Conservation (phyloP, 140 eudicot species). For the Anethum foeniculum region DNA sequence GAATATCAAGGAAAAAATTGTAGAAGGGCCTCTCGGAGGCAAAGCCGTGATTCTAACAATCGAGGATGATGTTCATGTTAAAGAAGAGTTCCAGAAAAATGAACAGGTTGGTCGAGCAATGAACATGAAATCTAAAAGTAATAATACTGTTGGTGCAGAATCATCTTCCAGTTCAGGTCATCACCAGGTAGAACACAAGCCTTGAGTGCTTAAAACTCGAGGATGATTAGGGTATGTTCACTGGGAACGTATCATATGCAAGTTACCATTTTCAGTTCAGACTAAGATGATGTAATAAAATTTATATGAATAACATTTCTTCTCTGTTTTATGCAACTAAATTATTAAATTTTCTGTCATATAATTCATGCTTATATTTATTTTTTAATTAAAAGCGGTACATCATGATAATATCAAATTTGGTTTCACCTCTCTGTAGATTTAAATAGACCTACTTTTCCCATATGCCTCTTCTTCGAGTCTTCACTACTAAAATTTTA, state of each 20-base stretch:
- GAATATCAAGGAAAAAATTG: constrained; percentile 39
- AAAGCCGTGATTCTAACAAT: constrained; percentile 37
- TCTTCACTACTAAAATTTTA: not conserved
- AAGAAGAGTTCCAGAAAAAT: constrained; percentile 37
- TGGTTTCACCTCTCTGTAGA: not conserved
- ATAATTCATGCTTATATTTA: no score
- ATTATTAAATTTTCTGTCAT: no score
- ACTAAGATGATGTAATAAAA: not conserved
- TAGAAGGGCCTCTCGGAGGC: constrained; percentile 53
- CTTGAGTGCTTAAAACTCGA: not conserved
- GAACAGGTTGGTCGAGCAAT: constrained; percentile 28
- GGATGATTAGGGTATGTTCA: not conserved
- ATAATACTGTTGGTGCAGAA: constrained; percentile 18
- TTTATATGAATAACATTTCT: not conserved
- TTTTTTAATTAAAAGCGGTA: no score
- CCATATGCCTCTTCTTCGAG: not conserved
- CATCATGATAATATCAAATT: not conserved
- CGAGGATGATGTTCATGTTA: constrained; percentile 60
- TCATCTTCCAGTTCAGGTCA: constrained; percentile 35
- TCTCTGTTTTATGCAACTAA: not conserved
- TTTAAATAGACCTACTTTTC: not conserved
- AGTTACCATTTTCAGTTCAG: not conserved
- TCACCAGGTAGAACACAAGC: constrained; percentile 16
- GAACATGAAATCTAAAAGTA: constrained; percentile 24
- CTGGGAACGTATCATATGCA: not conserved